Base-by-base conservation (phyloP, 2,329 filamentous ascomycete species). In the Colletotrichum ledebouriae region DNA sequence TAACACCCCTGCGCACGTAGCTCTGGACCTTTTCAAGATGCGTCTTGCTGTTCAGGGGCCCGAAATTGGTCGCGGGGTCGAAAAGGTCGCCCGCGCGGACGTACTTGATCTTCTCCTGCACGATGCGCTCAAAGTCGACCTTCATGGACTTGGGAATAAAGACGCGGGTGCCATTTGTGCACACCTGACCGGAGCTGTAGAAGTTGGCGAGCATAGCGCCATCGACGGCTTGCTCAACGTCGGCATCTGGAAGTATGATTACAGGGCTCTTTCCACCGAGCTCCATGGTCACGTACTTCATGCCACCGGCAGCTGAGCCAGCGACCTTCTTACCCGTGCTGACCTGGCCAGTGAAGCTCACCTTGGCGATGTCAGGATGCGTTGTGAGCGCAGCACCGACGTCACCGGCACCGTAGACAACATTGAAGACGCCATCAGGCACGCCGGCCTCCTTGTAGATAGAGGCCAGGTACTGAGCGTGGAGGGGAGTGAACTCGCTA, bases 131-230 rank as follows among this genome's bases (percentile, higher is more conserved):
- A 72, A 97, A 94, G 0, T 82, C 83, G 13, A 80, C 65, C 76
- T 94, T 89, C 78, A 94, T 85, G 42, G 80, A 76, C 39, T 84
- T 81, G 0, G 92, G 93, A 3, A 97, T 86, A 77, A 97, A 97
- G 39, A 97, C 94, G 11, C 94, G 86, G 1, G 94, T 97, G 57
- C 94, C 94, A 77, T 97, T 97, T 58, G 94, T 97, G 85, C 94
- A 97, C 58, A 97, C 94, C 79, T 97, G 94, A 34, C 94, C 94
- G 0, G 92, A 92, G 72, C 91, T 94, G 84, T 92, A 97, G 82
- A 97, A 97, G 79, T 97, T 97, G 73, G 94, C 94, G 85, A 97
- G 93, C 91, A 97, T 94, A 71, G 93, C 94, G 34, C 93, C 92
- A 75, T 97, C 91, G 39, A 93, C 94, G n/a, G 94, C 94, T 74